Percentiles rank a stretch among this genome's conserved stretches.
Evolutionary conservation across 192 early-diverging fungal genomes (phyloP).

Genomic region (Dimargaris xerosporica): DNA sequence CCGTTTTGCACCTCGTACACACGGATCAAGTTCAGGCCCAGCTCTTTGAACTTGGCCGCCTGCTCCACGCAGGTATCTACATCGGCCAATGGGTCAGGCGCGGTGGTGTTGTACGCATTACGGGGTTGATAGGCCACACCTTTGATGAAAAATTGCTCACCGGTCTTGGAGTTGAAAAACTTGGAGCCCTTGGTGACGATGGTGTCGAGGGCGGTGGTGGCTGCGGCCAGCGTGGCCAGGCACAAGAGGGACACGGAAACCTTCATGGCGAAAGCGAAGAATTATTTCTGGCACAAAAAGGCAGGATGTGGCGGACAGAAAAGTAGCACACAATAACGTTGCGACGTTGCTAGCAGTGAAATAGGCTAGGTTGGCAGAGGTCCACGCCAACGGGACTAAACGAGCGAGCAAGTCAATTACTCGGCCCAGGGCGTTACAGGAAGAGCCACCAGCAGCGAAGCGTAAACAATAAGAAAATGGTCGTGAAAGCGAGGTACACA

Average conservation of each 20-base stretch:
- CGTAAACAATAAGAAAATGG: background rate
- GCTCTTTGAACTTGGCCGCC: slow-evolving; percentile 41
- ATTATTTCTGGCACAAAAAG: too few relatives aligned
- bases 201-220: slow-evolving; percentile 32
- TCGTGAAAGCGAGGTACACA: slow-evolving; percentile 3
- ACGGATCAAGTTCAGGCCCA: slow-evolving; percentile 53
- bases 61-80: slow-evolving; percentile 41
- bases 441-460: background rate
- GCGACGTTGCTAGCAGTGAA: too few relatives aligned
- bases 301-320: too few relatives aligned
- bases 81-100: slow-evolving; percentile 46
- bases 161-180: slow-evolving; percentile 52
- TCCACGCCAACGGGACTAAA: too few relatives aligned
- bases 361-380: too few relatives aligned
- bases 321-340: too few relatives aligned
- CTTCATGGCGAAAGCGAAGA: slow-evolving; percentile 2
- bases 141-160: slow-evolving; percentile 61
- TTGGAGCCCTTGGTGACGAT: slow-evolving; percentile 51
- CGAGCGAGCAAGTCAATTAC: too few relatives aligned
- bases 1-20: slow-evolving; percentile 51
- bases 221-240: background rate
- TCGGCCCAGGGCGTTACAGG: background rate
- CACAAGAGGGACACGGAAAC: background rate
- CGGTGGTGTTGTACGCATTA: slow-evolving; percentile 16
- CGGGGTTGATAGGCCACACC: slow-evolving; percentile 60